Conservation (phyloP, 1,284 basidiomycete species). For the Acaromyces ingoldii region DNA sequence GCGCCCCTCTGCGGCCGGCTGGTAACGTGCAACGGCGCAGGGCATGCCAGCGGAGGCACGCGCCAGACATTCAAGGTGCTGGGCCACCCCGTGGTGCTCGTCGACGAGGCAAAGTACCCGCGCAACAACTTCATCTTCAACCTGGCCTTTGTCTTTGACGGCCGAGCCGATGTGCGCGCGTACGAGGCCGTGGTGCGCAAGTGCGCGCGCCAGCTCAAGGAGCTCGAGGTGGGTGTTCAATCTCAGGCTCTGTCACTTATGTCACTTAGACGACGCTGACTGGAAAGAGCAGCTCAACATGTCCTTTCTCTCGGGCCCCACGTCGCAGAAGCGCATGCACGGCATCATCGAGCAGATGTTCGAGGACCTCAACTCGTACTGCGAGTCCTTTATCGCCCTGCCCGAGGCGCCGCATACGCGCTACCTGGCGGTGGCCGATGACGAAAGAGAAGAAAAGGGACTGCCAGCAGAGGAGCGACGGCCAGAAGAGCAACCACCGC, state of each 20-base stretch:
- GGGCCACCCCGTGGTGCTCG: constrained; percentile 37
- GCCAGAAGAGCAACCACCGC: constrained; percentile 10
- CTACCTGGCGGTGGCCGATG: constrained; percentile 5
- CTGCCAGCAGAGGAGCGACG: neutral
- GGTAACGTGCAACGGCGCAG: constrained; percentile 57
- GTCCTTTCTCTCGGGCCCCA: constrained; percentile 72
- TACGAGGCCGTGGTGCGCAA: constrained; percentile 96
- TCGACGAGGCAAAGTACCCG: constrained; percentile 37
- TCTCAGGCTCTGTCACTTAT: neutral
- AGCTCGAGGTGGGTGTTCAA: constrained; percentile 69
- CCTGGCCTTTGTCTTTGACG: constrained; percentile 82
- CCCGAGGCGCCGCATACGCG: constrained; percentile 39
- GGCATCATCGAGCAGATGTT: constrained; percentile 92
- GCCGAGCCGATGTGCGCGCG: constrained; percentile 77
- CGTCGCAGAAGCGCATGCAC: constrained; percentile 68
- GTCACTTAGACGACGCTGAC: neutral
- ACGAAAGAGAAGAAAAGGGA: neutral
- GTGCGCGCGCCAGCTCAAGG: constrained; percentile 76
- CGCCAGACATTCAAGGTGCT: constrained; percentile 39
- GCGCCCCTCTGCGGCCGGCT: constrained; percentile 80
- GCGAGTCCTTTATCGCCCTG: constrained; percentile 47
- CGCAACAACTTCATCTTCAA: constrained; percentile 78
- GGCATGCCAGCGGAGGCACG: neutral
- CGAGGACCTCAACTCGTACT: constrained; percentile 91
- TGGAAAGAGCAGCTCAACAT: constrained; percentile 68